Evolutionary conservation across 805 yeast genomes (phyloP).

Genomic region (Candida yuanshanica): DNA sequence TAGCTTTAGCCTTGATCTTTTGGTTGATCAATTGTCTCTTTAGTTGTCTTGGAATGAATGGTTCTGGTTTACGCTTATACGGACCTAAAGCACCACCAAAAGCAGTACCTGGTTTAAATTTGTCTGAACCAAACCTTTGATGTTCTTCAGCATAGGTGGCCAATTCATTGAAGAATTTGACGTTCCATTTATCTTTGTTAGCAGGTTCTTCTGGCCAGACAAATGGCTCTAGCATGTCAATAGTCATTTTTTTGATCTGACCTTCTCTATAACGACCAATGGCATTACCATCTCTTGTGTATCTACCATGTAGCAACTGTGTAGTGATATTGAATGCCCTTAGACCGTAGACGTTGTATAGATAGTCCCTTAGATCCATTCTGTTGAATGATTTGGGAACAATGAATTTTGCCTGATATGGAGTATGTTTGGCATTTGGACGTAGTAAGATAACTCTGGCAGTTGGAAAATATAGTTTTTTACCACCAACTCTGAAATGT

Average conservation of each 20-base stretch:
- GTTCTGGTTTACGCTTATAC: slow-evolving; percentile 53
- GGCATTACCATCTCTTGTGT: slow-evolving; percentile 50
- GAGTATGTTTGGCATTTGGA: slow-evolving; percentile 95
- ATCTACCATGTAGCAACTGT: slow-evolving; percentile 71
- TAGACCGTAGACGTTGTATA: slow-evolving; percentile 84
- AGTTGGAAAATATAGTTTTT: slow-evolving; percentile 74
- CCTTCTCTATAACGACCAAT: slow-evolving; percentile 70
- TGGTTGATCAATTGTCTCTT: slow-evolving; percentile 41
- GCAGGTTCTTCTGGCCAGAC: slow-evolving; percentile 77
- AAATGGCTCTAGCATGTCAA: slow-evolving; percentile 93
- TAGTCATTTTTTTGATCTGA: slow-evolving; percentile 92
- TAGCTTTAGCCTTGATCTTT: slow-evolving; percentile 25
- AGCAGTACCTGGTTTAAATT: slow-evolving; percentile 58
- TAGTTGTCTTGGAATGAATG: slow-evolving; percentile 52
- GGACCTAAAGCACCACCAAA: slow-evolving; percentile 65
- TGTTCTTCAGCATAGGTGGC: slow-evolving; percentile 47
- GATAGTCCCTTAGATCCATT: slow-evolving; percentile 88
- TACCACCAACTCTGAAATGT: slow-evolving; percentile 79
- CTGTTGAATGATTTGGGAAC: slow-evolving; percentile 94
- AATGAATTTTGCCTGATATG: slow-evolving; percentile 92
- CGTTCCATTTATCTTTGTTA: slow-evolving; percentile 37
- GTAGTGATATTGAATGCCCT: slow-evolving; percentile 86
- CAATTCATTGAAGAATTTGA: slow-evolving; percentile 40
- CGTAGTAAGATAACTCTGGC: slow-evolving; percentile 76
- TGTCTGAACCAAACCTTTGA: slow-evolving; percentile 59